Evolutionary conservation across 768 basidiomycete species (phyloP), one percentile per base, ranked within the genome.

Genomic region (Dioszegia crocea): DNA sequence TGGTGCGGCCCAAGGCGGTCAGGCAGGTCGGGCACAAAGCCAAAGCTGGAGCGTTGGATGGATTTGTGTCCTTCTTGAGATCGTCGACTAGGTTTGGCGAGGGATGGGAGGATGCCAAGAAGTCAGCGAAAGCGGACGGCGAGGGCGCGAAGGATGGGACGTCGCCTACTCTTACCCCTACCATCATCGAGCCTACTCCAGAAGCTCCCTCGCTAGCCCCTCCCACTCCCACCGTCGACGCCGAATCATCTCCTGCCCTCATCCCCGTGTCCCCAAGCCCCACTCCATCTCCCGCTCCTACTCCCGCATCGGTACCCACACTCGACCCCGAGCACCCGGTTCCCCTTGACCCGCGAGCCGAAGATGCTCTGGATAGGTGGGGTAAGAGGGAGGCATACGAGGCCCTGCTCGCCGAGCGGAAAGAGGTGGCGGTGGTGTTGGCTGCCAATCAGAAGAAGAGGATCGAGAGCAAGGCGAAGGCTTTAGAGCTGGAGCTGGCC

Each of bases 371-470:
- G 8, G 56, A 51, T 1, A 53, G 52, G 24, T 66, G 61, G 61
- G 52, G 49, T 11, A 66, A 63, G 50, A 48, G 38, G 26, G 59
- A 55, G 6, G 45, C 43, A 16, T 66, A 61, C 30, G 56, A 66
- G 3, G 36, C 33, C 3, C 14, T 59, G 0, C 21, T 66, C 17
- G 53, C 39, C 12, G 56, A 51, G 26, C 48, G 65, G 48, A 61
- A 53, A 36, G 59, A 27, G 9, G 59, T 17, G 21, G 65, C 65
- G 2, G 26, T 26, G 4, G 50, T 39, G 1, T 14, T 66, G 16
- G 50, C 62, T 10, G 47, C 41, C 21, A 55, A 52, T 21, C 65
- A 66, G 55, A 40, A 36, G 46, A 53, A 43, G 31, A 45, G 45
- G n/a, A 41, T 27, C 3, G 52, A 45, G 26, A 56, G 60, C 41